Base-by-base conservation (phyloP, 352 stramenopile genomes). In the Phytophthora tentaculata region DNA sequence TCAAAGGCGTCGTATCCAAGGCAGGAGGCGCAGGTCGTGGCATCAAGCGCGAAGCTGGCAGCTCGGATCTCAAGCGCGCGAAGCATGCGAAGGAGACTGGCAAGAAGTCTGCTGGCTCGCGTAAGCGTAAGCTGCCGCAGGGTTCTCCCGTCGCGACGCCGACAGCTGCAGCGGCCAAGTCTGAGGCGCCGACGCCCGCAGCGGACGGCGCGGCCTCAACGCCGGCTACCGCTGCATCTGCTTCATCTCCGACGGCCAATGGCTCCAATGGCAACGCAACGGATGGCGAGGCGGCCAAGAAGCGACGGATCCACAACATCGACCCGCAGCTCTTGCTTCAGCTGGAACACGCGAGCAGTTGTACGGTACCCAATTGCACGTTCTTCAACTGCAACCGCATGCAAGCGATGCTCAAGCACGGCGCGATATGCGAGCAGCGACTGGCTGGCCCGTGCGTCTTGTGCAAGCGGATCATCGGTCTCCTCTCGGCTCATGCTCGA, bases 391-490 rank as follows among this genome's bases (percentile, higher is more conserved):
- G 88, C 74, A 86, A 92, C 29, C 84, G 87, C 23, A 96, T 95
- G 86, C 84, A 89, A 23, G 81, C 88, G 22, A 96, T 97, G 86
- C 83, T 97, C 56, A 93, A 97, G 73, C 90, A 97, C 63, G 90
- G 89, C n/a, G 78, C 80, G 2, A 85, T 85, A 57, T 97, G 90
- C 48, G 85, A 95, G 63, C 84, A 94, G 71, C 84, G 88, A n/a
- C 75, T 92, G 20, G 76, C 84, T 0, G 88, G 88, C 2, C 87
- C 87, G 1, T 97, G 90, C 41, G 82, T 94, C 57, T 63, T 95
- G 10, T 97, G 90, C 75, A 93, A 92, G 59, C 86, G 89, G 23
- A 96, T 97, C 61, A 85, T 92, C 17, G 88, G 88, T 2, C 60
- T 97, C 56, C 77, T 97, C 2, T 94, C 81, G 5, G 84, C 88